Conservation (phyloP, 345 rosid species). For the Gynandropsis gynandra region DNA sequence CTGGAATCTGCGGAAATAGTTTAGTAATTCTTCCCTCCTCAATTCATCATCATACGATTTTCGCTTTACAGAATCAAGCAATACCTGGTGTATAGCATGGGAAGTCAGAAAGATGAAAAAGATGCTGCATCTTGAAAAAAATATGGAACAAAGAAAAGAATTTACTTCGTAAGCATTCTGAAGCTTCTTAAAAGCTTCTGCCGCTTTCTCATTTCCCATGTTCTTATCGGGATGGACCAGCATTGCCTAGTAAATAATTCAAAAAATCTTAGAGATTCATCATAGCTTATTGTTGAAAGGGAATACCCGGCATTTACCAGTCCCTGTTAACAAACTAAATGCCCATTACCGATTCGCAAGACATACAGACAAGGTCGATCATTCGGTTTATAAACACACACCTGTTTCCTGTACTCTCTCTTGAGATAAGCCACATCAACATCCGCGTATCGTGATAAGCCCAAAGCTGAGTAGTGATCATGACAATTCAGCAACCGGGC, state of each 20-base stretch:
- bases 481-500: constrained; percentile 62
- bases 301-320: constrained; percentile 1
- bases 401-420: constrained; percentile 95
- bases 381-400: constrained; percentile 20
- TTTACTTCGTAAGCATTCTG: constrained; percentile 95
- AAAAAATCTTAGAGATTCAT: constrained; percentile 18
- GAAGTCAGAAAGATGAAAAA: constrained; percentile 10
- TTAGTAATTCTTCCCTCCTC: constrained; percentile 79
- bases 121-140: constrained; percentile 11
- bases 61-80: constrained; percentile 75
- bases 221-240: constrained; percentile 98
- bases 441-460: constrained; percentile 53
- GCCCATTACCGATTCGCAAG: not conserved
- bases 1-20: constrained; percentile 73
- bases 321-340: not conserved
- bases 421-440: constrained; percentile 66
- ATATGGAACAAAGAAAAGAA: constrained; percentile 17
- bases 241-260: constrained; percentile 62
- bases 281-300: not conserved
- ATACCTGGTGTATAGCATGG: constrained; percentile 43
- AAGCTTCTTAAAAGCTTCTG: constrained; percentile 96
- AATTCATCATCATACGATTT: constrained; percentile 89
- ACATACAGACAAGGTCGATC: not conserved
- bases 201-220: constrained; percentile 98
- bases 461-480: constrained; percentile 82